Evolutionary conservation across 192 early-diverging fungal species (phyloP).

Genomic region (Obelidium mucronatum): DNA sequence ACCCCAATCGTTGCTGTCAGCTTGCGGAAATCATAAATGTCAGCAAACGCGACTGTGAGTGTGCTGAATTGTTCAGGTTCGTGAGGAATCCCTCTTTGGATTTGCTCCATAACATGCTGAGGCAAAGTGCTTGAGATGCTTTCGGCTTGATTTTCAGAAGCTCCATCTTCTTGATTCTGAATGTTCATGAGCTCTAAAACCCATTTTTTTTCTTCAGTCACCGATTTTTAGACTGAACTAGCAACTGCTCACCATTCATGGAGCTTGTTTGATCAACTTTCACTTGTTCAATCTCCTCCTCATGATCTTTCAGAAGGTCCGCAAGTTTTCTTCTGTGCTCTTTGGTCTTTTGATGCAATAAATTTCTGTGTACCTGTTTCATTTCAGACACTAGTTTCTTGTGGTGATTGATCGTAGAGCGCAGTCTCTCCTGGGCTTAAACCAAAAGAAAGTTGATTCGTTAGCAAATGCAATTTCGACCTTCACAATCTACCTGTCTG

Average conservation of each 20-base stretch:
- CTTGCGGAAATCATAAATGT: slow-evolving; percentile 5
- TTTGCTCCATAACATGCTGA: slow-evolving; percentile 32
- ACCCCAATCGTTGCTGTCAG: neutral
- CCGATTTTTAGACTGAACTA: neutral
- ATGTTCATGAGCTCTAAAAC: slow-evolving; percentile 37
- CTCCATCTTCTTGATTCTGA: slow-evolving; percentile 29
- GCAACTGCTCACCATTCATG: neutral
- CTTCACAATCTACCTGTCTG: slow-evolving; percentile 7
- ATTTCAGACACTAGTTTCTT: slow-evolving; percentile 21
- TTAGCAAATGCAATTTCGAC: neutral
- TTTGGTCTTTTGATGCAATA: neutral
- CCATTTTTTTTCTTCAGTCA: neutral
- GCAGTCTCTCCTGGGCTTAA: slow-evolving; percentile 16
- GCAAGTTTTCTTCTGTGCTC: slow-evolving; percentile 18
- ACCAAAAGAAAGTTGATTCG: no score
- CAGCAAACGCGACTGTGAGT: slow-evolving; percentile 32
- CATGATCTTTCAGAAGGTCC: slow-evolving; percentile 30
- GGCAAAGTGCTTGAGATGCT: slow-evolving; percentile 35
- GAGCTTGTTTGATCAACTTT: slow-evolving; percentile 14
- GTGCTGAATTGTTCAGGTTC: slow-evolving; percentile 27
- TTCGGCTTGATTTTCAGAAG: slow-evolving; percentile 19
- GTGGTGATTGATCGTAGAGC: slow-evolving; percentile 1
- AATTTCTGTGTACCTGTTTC: neutral
- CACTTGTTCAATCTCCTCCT: slow-evolving; percentile 27
- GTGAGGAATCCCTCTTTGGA: slow-evolving; percentile 22